These are phyloP conservation scores for Diaporthe helianthi DNA, from an alignment of 2,329 filamentous ascomycete species.

Conservation along the genomic window DNA sequence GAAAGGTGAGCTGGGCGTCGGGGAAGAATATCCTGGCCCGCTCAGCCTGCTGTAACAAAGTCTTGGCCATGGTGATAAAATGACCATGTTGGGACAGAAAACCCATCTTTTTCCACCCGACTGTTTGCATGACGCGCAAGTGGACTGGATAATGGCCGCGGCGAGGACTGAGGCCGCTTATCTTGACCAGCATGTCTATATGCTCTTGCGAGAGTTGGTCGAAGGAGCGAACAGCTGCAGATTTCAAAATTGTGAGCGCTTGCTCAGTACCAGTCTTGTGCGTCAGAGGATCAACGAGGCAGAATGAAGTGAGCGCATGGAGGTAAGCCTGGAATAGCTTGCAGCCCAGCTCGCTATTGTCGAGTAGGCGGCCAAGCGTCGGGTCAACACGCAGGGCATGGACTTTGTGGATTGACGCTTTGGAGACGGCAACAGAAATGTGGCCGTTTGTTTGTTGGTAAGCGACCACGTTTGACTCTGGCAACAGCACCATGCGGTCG, in stretches of 20 bases:
- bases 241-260: slow-evolving; percentile 55
- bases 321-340: slow-evolving; percentile 59
- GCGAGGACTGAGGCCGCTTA: slow-evolving; percentile 51
- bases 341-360: slow-evolving; percentile 58
- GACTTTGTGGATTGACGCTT: slow-evolving; percentile 30
- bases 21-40: slow-evolving; percentile 43
- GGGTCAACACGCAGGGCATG: slow-evolving; percentile 58
- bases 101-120: slow-evolving; percentile 51
- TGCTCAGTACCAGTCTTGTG: slow-evolving; percentile 60
- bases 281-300: slow-evolving; percentile 57
- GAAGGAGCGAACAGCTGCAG: slow-evolving; percentile 59
- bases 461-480: slow-evolving; percentile 42
- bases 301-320: slow-evolving; percentile 62
- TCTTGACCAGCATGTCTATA: slow-evolving; percentile 43
- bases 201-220: slow-evolving; percentile 46
- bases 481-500: slow-evolving; percentile 49
- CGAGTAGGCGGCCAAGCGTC: slow-evolving; percentile 55
- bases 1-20: slow-evolving; percentile 13
- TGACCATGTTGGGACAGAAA: slow-evolving; percentile 53
- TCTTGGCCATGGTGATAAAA: slow-evolving; percentile 46
- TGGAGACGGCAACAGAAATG: slow-evolving; percentile 46
- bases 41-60: slow-evolving; percentile 46
- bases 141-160: slow-evolving; percentile 40
- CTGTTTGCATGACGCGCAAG: slow-evolving; percentile 53
- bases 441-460: slow-evolving; percentile 39